phyloP scores from a whole-genome alignment of 345 rosid genomes.

The Eucalyptus guilfoylei region DNA sequence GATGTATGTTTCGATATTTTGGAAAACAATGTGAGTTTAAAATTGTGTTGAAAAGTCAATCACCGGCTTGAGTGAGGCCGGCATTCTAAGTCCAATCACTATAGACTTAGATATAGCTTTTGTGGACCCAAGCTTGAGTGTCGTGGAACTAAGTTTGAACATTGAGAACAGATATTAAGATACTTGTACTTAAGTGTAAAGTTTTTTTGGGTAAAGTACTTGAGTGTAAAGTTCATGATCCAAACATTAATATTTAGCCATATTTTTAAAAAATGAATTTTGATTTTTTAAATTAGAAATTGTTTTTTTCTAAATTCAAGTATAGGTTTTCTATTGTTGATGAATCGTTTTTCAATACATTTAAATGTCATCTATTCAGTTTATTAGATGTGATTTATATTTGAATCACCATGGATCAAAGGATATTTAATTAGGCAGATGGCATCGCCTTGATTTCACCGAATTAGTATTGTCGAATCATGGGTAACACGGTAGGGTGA shows the following conservation, averaged over 20 bases:
- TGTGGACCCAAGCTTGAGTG: accelerated
- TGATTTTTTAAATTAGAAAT: neutral
- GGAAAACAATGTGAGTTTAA: neutral
- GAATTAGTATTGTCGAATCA: neutral
- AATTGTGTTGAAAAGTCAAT: too few species aligned
- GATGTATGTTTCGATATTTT: neutral
- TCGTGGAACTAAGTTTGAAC: accelerated
- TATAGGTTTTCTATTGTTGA: accelerated
- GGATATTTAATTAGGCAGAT: neutral
- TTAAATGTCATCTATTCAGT: neutral
- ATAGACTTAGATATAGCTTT: accelerated
- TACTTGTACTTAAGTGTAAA: neutral
- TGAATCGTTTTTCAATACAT: neutral
- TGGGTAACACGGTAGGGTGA: accelerated
- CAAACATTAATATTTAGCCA: neutral
- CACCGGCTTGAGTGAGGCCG: accelerated
- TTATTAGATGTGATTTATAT: neutral
- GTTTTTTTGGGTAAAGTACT: too few species aligned
- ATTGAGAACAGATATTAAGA: accelerated
- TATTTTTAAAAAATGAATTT: neutral
- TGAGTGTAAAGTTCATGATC: accelerated
- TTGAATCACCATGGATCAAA: neutral
- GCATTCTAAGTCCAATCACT: accelerated
- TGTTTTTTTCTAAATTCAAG: neutral
- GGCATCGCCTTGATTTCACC: neutral